A percentile compares a stretch with the other conserved stretches of the same genome.
phyloP scores from a whole-genome alignment of 345 rosid genomes.

The Litchi chinensis region DNA sequence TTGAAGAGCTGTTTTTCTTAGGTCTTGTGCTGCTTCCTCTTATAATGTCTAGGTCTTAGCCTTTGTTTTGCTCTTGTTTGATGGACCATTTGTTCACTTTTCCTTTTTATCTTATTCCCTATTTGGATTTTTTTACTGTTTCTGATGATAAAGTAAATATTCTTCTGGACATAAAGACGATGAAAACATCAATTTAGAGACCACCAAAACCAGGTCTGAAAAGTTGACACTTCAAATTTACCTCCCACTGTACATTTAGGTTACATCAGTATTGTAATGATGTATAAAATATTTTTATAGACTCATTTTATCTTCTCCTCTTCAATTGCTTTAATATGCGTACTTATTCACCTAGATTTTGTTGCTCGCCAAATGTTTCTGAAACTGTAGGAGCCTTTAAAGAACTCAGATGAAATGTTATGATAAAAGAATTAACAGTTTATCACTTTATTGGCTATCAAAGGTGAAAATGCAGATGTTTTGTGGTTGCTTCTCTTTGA shows the following conservation, averaged over 20 bases:
- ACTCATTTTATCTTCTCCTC: not conserved
- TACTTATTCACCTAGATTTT: not conserved
- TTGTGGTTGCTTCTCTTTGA: not conserved
- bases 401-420: too few relatives aligned
- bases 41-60: too few relatives aligned
- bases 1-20: too few relatives aligned
- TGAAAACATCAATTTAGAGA: constrained; percentile 5
- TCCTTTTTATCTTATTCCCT: too few relatives aligned
- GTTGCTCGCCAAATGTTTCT: not conserved
- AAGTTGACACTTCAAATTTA: not conserved
- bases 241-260: not conserved
- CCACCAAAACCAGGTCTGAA: not conserved
- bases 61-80: too few relatives aligned
- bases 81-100: too few relatives aligned
- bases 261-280: not conserved
- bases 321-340: not conserved
- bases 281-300: not conserved
- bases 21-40: not conserved
- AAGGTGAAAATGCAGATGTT: not conserved
- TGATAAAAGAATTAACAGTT: too few relatives aligned
- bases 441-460: not conserved
- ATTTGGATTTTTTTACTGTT: too few relatives aligned
- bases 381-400: too few relatives aligned
- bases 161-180: not conserved
- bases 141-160: not conserved